A percentile compares a stretch with the other conserved stretches of the same genome.
phyloP scores from a whole-genome alignment of 495 filamentous ascomycete genomes.

The Hyaloscypha bicolor region DNA sequence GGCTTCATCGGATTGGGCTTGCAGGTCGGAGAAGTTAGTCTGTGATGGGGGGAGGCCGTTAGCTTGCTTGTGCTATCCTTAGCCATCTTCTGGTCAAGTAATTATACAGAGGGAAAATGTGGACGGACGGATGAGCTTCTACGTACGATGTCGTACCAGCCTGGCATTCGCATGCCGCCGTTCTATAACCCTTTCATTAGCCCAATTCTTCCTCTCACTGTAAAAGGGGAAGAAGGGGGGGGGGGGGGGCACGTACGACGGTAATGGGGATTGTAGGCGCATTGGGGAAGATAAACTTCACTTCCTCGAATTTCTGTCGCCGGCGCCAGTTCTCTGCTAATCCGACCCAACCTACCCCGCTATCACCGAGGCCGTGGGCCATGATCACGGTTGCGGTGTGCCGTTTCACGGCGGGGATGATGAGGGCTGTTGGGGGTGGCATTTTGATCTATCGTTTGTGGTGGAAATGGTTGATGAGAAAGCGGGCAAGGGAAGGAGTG shows the following conservation, averaged over 20 bases:
- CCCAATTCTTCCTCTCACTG: not conserved
- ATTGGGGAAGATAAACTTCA: constrained; percentile 91
- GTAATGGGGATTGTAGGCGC: constrained; percentile 91
- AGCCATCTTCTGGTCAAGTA: too few species aligned
- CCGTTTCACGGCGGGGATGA: constrained; percentile 84
- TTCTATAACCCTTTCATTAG: constrained; percentile 52
- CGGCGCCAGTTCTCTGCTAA: constrained; percentile 90
- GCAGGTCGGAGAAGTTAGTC: constrained; percentile 30
- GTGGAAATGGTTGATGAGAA: not conserved
- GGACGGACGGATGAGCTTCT: constrained; percentile 32
- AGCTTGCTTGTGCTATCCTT: not conserved
- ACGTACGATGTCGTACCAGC: constrained; percentile 89
- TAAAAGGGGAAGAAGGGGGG: not conserved
- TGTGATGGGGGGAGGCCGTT: constrained; percentile 9
- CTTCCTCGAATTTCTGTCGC: constrained; percentile 81
- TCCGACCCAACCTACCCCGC: constrained; percentile 72
- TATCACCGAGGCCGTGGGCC: constrained; percentile 88
- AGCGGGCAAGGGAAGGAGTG: constrained; percentile 20
- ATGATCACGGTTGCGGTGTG: constrained; percentile 96
- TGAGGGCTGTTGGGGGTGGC: constrained; percentile 49
- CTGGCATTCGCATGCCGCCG: constrained; percentile 80
- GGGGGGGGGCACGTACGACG: constrained; percentile 55
- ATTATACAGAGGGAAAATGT: not conserved
- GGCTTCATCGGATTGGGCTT: constrained; percentile 66
- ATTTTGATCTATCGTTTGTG: constrained; percentile 30